These are phyloP conservation scores for Blepharisma japonicum DNA, from an alignment of 73 alveolate genomes.

Conservation along the genomic window DNA sequence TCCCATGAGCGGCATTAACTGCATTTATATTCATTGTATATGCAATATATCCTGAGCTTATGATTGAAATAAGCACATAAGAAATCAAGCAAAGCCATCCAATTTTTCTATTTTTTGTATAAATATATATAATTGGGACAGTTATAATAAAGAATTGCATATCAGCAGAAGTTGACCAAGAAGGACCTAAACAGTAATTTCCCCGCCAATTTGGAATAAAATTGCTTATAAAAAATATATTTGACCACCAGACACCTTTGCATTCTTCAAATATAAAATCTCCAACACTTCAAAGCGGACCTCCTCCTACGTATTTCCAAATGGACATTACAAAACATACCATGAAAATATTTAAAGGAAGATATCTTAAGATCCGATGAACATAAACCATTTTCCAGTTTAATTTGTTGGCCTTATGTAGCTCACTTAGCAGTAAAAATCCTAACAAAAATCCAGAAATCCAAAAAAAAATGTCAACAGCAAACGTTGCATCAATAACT, in stretches of 20 bases:
- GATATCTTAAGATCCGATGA: neutral
- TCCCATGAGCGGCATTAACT: neutral
- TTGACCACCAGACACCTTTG: neutral
- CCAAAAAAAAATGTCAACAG: neutral
- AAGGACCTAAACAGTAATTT: neutral
- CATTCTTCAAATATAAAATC: neutral
- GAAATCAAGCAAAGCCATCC: neutral
- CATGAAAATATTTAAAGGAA: neutral
- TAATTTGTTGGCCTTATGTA: neutral
- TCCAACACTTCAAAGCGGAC: neutral
- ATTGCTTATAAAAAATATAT: neutral
- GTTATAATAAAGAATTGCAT: neutral
- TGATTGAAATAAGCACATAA: no score
- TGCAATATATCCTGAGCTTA: neutral
- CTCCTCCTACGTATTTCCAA: neutral
- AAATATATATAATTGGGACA: neutral
- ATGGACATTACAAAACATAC: neutral
- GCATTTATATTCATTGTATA: neutral
- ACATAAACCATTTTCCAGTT: neutral
- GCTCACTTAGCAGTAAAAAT: neutral
- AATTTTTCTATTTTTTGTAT: neutral
- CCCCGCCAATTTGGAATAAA: neutral
- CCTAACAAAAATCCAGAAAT: neutral
- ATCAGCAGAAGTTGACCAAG: neutral
- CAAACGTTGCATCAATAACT: neutral